These are phyloP conservation scores for Starmerella gropengiesseri DNA, from an alignment of 805 yeast genomes.

Conservation along the genomic window DNA sequence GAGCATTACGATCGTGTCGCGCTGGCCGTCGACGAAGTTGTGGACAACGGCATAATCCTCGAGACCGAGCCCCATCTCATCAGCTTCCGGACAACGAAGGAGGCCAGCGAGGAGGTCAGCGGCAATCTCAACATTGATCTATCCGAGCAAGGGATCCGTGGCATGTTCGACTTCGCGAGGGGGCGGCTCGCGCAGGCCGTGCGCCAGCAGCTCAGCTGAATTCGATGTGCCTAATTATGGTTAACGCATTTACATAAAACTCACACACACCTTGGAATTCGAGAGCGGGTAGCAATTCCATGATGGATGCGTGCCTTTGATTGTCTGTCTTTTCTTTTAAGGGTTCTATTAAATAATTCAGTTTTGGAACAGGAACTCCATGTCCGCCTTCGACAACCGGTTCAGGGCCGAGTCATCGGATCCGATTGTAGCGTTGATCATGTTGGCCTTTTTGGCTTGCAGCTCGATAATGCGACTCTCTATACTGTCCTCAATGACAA, in stretches of 20 bases:
- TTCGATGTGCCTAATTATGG: no score
- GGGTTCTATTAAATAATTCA: constrained; percentile 28
- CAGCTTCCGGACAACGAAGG: constrained; percentile 81
- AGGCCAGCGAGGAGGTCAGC: constrained; percentile 57
- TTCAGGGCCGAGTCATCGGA: constrained; percentile 85
- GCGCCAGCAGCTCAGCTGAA: constrained; percentile 30
- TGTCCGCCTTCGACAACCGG: constrained; percentile 81
- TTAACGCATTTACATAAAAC: no score
- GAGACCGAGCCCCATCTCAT: constrained; percentile 83
- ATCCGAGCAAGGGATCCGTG: constrained; percentile 44
- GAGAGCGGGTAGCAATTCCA: no score
- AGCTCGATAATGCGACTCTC: constrained; percentile 91
- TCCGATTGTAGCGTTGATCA: constrained; percentile 95
- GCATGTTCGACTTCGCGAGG: constrained; percentile 80
- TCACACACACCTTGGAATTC: no score
- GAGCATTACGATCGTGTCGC: constrained; percentile 79
- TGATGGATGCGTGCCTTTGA: no score
- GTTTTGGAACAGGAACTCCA: constrained; percentile 86
- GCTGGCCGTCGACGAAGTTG: constrained; percentile 79
- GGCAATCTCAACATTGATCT: constrained; percentile 32
- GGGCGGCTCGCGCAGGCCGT: constrained; percentile 51
- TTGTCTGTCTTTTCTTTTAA: no score
- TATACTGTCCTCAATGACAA: constrained; percentile 92
- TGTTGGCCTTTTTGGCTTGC: constrained; percentile 94
- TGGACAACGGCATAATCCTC: constrained; percentile 86